Conservation (phyloP, 805 yeast species). For the Metschnikowia hibisci region DNA sequence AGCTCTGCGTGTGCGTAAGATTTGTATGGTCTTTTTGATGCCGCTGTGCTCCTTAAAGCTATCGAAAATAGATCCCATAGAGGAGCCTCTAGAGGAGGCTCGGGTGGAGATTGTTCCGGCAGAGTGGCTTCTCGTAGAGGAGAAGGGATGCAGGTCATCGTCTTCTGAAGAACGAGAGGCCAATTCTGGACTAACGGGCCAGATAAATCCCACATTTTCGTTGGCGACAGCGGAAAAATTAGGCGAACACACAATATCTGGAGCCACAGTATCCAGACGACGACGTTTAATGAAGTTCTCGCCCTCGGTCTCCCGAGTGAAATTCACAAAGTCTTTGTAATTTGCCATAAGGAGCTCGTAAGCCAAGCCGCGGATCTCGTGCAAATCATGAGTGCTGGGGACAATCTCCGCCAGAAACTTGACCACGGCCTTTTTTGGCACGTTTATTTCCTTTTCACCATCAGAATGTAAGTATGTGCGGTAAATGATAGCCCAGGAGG, state of each 20-base stretch:
- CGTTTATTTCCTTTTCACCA: conserved; percentile 31
- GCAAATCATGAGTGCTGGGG: conserved; percentile 19
- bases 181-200: conserved; percentile 4
- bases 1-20: conserved; percentile 30
- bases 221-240: background rate
- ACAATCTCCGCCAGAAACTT: conserved; percentile 18
- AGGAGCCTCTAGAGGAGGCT: conserved; percentile 26
- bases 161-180: background rate
- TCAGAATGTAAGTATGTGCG: conserved; percentile 25
- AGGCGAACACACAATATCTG: conserved; percentile 3
- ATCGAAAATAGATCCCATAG: conserved; percentile 31
- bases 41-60: conserved; percentile 26
- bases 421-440: conserved; percentile 25
- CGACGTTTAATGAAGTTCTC: conserved; percentile 14
- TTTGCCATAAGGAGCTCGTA: conserved; percentile 31
- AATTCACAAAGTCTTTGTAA: conserved; percentile 30
- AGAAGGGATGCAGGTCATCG: background rate
- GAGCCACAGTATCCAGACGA: conserved; percentile 16
- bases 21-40: conserved; percentile 28
- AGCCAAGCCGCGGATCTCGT: conserved; percentile 18
- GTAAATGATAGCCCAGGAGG: conserved; percentile 28
- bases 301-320: conserved; percentile 13
- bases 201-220: background rate
- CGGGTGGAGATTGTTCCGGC: conserved; percentile 14
- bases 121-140: conserved; percentile 11